Percentiles rank a stretch among this genome's conserved stretches.
Conservation (phyloP, 345 rosid genomes). For the Conringia planisiliqua region DNA sequence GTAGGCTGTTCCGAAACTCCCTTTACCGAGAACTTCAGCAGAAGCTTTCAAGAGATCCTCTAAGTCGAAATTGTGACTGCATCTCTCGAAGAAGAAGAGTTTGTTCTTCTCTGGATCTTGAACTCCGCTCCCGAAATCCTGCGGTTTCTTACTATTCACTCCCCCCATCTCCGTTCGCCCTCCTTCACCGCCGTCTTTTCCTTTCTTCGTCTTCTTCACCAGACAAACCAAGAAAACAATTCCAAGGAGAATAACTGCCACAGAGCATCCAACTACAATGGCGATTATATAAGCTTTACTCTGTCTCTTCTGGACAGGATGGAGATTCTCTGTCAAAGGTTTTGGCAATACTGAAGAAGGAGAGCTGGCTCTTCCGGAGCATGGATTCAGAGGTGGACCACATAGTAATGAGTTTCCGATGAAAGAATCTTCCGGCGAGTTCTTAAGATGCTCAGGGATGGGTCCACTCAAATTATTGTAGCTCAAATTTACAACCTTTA, state of each 20-base stretch:
- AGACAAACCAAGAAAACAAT: conserved; percentile 38
- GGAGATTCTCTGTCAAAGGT: conserved; percentile 34
- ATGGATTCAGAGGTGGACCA: conserved; percentile 50
- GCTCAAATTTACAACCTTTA: conserved; percentile 55
- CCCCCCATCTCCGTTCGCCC: conserved; percentile 35
- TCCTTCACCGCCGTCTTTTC: conserved; percentile 16
- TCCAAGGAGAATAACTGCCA: conserved; percentile 40
- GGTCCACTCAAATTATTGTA: conserved; percentile 59
- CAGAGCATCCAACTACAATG: conserved; percentile 44
- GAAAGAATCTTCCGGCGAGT: conserved; percentile 47
- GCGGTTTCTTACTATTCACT: conserved; percentile 46
- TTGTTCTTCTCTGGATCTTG: conserved; percentile 89
- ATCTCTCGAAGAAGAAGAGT: conserved; percentile 68
- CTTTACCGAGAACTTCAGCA: conserved; percentile 89
- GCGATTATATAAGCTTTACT: conserved; percentile 44
- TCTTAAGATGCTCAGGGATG: conserved; percentile 51
- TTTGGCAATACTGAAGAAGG: conserved; percentile 33
- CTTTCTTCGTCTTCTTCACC: conserved; percentile 38
- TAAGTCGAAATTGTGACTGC: conserved; percentile 57
- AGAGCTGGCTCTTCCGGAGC: conserved; percentile 32
- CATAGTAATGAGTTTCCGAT: conserved; percentile 63
- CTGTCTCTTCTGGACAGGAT: conserved; percentile 34
- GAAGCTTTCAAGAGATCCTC: conserved; percentile 89
- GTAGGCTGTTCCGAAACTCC: conserved; percentile 76
- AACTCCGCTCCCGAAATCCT: conserved; percentile 80